Base-by-base conservation (phyloP, 306 rosid species). In the Quercus bicolor region DNA sequence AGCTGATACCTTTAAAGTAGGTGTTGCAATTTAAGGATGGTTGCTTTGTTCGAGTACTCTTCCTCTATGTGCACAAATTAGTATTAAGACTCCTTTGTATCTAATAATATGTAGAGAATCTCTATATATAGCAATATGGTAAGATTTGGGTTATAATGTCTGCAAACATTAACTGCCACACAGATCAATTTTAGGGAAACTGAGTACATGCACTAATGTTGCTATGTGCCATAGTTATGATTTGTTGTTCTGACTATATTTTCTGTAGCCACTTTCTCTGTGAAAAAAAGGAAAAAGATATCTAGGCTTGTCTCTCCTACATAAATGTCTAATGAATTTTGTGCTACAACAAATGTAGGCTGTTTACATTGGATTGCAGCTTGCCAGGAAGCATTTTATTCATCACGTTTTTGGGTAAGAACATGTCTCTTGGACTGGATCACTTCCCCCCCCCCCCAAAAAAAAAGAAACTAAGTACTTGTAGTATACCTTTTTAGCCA, bases 361-460 rank as follows among this genome's bases (percentile, higher is more conserved):
- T 15, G 91, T 90, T 76, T 96, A 89, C 69, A 81, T 91, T 8
- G 99, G 98, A 76, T 88, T 85, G 86, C 89, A 90, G 81, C 86
- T 93, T 69, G 82, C 85, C 75, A 86, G 56, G 79, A 96, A 83
- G 87, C 94, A 88, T 78, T 96, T 93, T 87, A 90, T 96, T 72
- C 95, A 90, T 75, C 96, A 91, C 55, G 97, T 93, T 68, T 93
- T 90, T 77, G 98, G 99, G 99, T 96, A 88, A 86, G 86, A 83
- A 59, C 79, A 65, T 51, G 60, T 71, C 77, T 84, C 74, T 68
- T 70, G 48, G 76, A 60, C 70, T 55, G 11, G 14, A 11, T 11
- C 4, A 48, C 16, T 3, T 12, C 53, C 4, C 1, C 4, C 2
- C 51, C 51, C 2, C 3, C 12, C 0, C 4, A 31, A 31, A 5